A percentile compares a stretch with the other conserved stretches of the same genome.
Evolutionary conservation across 129 eudicot species (phyloP).

Genomic region (Arctium lappa): DNA sequence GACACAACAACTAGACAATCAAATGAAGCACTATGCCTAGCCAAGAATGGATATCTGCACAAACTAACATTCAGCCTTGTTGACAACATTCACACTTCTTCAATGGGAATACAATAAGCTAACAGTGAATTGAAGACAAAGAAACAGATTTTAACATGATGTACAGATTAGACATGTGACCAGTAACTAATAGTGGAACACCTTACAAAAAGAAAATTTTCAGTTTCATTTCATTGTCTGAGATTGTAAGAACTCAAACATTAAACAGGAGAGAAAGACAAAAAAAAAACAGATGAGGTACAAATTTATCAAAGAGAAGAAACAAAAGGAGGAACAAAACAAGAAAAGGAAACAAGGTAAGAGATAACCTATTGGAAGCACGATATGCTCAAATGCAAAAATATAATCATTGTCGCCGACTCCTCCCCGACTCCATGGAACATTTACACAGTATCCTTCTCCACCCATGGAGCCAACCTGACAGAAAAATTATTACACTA

Average conservation of each 20-base stretch:
- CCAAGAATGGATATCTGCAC: no score
- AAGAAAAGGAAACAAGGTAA: background rate
- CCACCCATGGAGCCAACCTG: slow-evolving; percentile 95
- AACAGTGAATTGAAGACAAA: background rate
- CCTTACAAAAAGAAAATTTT: background rate
- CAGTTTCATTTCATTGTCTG: background rate
- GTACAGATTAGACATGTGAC: background rate
- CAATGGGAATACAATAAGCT: background rate
- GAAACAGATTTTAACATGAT: background rate
- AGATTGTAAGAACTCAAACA: background rate
- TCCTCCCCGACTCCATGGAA: slow-evolving; percentile 97
- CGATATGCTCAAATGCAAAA: slow-evolving; percentile 85
- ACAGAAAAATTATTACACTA: slow-evolving; percentile 1
- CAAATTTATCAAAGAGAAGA: background rate
- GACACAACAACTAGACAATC: background rate
- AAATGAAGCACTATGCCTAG: background rate
- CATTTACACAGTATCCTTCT: slow-evolving; percentile 94
- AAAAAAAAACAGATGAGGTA: background rate
- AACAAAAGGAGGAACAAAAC: background rate
- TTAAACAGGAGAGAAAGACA: background rate
- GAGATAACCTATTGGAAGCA: slow-evolving; percentile 84
- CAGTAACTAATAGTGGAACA: background rate
- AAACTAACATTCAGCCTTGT: background rate
- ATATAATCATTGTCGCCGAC: slow-evolving; percentile 93
- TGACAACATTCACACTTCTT: background rate